These are phyloP conservation scores for Didymella keratinophila DNA, from an alignment of 2,329 filamentous ascomycete genomes.

Conservation along the genomic window DNA sequence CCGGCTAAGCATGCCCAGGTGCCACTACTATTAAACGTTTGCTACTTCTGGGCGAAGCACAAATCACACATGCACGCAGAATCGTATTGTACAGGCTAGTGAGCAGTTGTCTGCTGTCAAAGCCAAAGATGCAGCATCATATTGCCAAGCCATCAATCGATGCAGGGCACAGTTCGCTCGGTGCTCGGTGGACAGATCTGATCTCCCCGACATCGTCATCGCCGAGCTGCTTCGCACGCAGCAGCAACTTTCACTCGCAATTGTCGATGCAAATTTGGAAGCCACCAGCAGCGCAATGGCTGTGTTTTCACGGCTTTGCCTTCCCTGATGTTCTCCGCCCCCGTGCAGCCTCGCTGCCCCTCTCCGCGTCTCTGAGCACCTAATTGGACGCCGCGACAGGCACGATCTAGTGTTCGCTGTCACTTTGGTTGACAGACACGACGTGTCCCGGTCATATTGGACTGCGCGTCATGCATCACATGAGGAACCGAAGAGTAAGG, in stretches of 20 bases:
- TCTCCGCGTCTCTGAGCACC: conserved; percentile 9
- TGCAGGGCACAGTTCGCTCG: conserved; percentile 29
- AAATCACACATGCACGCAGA: conserved; percentile 12
- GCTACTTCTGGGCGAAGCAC: conserved; percentile 15
- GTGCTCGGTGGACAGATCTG: conserved; percentile 20
- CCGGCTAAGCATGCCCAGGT: conserved; percentile 43
- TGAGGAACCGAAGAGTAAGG: not conserved
- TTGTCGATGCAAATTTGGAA: not conserved
- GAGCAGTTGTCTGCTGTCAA: conserved; percentile 7
- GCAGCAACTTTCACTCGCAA: not conserved
- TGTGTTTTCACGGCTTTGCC: not conserved
- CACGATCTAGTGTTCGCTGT: conserved; percentile 13
- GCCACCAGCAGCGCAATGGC: not conserved
- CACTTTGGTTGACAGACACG: not conserved
- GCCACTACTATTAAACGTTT: conserved; percentile 14
- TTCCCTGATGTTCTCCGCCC: not conserved
- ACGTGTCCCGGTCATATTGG: conserved; percentile 8
- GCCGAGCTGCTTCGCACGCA: not conserved
- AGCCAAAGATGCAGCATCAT: conserved; percentile 16
- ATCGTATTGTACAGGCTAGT: conserved; percentile 15
- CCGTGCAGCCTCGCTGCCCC: not conserved
- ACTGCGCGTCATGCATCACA: not conserved
- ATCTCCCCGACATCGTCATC: conserved; percentile 19
- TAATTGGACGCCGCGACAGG: conserved; percentile 15
- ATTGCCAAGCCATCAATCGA: conserved; percentile 14